These are phyloP conservation scores for Wakefieldia striispora DNA, from an alignment of 768 basidiomycete species.

Conservation along the genomic window DNA sequence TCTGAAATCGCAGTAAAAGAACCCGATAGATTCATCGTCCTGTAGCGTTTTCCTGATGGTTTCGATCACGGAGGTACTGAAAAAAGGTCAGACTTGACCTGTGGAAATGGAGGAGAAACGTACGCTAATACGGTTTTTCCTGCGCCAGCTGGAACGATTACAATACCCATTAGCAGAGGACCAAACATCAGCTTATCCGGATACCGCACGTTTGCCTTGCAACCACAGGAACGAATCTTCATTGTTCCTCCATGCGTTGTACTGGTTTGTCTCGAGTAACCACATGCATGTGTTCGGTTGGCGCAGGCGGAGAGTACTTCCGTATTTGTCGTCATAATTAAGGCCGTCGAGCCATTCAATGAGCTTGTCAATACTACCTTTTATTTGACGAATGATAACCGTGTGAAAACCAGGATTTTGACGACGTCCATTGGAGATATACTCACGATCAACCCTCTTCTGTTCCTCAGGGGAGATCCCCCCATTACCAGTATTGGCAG, in stretches of 20 bases:
- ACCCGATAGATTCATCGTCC: not conserved
- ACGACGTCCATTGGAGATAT: too few relatives aligned
- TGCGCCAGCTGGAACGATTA: not conserved
- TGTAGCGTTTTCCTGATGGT: not conserved
- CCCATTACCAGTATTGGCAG: too few relatives aligned
- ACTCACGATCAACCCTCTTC: too few relatives aligned
- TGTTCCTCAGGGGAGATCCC: too few relatives aligned
- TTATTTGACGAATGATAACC: not conserved
- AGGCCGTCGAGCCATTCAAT: not conserved
- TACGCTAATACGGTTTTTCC: not conserved
- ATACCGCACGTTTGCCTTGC: not conserved
- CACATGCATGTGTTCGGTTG: not conserved
- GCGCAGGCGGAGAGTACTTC: not conserved
- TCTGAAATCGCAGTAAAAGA: slow-evolving; percentile 1
- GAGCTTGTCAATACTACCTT: too few relatives aligned
- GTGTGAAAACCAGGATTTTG: too few relatives aligned
- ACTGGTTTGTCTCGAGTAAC: not conserved
- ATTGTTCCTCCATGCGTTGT: not conserved
- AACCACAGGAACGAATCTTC: not conserved
- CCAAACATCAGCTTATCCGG: too few relatives aligned
- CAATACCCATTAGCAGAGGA: not conserved
- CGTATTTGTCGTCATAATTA: not conserved
- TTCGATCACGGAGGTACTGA: not conserved
- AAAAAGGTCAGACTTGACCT: not conserved
- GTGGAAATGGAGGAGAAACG: not conserved